Conservation (phyloP, 2,329 filamentous ascomycete genomes). For the Periconia sp. region DNA sequence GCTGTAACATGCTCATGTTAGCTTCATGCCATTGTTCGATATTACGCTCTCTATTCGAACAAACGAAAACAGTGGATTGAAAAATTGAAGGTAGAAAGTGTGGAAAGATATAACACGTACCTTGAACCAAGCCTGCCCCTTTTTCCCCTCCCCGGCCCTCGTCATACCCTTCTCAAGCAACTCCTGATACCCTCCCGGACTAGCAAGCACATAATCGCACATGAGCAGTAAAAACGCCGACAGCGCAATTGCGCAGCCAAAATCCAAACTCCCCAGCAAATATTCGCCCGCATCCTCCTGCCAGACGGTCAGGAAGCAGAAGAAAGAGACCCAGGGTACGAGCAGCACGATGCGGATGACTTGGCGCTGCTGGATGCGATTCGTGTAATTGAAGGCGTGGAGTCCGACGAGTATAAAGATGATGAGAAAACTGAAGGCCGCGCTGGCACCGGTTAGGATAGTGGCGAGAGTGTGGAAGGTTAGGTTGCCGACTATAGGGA, state of each 20-base stretch:
- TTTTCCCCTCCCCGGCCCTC: constrained; percentile 10
- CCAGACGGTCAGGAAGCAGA: constrained; percentile 18
- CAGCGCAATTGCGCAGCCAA: constrained; percentile 33
- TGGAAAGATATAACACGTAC: constrained; percentile 17
- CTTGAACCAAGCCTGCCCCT: constrained; percentile 29
- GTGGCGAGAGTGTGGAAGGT: constrained; percentile 18
- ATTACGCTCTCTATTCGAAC: too few species aligned
- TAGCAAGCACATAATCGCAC: constrained; percentile 32
- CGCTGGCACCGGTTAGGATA: constrained; percentile 16
- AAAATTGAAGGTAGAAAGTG: neutral
- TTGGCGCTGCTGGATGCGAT: constrained; percentile 22
- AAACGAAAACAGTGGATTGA: neutral
- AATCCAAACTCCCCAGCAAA: constrained; percentile 19
- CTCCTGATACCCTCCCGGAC: constrained; percentile 29
- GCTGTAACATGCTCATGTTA: constrained; percentile 14
- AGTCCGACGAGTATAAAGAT: constrained; percentile 7
- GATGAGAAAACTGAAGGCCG: constrained; percentile 10
- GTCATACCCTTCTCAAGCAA: constrained; percentile 25
- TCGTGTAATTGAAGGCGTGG: constrained; percentile 19
- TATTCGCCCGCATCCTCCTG: constrained; percentile 15
- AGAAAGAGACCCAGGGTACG: constrained; percentile 19
- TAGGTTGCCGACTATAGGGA: constrained; percentile 16
- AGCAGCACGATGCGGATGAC: constrained; percentile 22
- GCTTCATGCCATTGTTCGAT: neutral
- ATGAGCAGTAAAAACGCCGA: constrained; percentile 33